Evolutionary conservation across 805 yeast genomes (phyloP).

Genomic region (Wickerhamomyces sydowiorum): DNA sequence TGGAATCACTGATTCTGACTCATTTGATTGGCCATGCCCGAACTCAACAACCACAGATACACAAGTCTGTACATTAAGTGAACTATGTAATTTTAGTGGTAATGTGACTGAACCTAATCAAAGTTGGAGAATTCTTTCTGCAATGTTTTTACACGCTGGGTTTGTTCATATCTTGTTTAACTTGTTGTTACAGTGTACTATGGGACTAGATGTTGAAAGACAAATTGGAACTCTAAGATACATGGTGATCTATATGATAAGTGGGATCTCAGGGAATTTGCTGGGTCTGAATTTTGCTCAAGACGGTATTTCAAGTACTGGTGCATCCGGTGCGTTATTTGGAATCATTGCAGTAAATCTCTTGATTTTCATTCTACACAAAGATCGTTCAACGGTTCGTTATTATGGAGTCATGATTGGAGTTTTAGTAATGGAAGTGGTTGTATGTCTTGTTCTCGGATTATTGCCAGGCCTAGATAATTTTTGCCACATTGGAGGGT

Average conservation of each 20-base stretch:
- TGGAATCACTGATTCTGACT: slow-evolving; percentile 42
- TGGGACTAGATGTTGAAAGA: slow-evolving; percentile 56
- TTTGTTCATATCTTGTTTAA: slow-evolving; percentile 63
- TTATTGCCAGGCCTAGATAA: slow-evolving; percentile 70
- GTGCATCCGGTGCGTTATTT: slow-evolving; percentile 68
- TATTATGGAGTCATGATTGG: slow-evolving; percentile 40
- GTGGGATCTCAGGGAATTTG: slow-evolving; percentile 64
- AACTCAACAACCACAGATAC: slow-evolving; percentile 52
- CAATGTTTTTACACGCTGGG: slow-evolving; percentile 72
- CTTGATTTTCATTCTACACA: slow-evolving; percentile 42
- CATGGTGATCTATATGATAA: slow-evolving; percentile 46
- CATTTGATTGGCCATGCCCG: slow-evolving; percentile 57
- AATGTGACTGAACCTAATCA: slow-evolving; percentile 45
- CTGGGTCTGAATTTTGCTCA: slow-evolving; percentile 69
- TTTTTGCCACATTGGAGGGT: slow-evolving; percentile 73
- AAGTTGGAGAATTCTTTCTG: slow-evolving; percentile 66
- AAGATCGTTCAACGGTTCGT: slow-evolving; percentile 42
- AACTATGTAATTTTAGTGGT: slow-evolving; percentile 59
- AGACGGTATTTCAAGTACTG: slow-evolving; percentile 58
- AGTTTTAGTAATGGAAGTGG: slow-evolving; percentile 48
- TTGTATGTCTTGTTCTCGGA: slow-evolving; percentile 57
- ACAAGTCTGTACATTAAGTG: slow-evolving; percentile 49
- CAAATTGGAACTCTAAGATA: slow-evolving; percentile 50
- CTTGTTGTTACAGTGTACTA: slow-evolving; percentile 50
- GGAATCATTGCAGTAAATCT: slow-evolving; percentile 63